phyloP scores from a whole-genome alignment of 1,284 basidiomycete species.

The Ganoderma multipileum region DNA sequence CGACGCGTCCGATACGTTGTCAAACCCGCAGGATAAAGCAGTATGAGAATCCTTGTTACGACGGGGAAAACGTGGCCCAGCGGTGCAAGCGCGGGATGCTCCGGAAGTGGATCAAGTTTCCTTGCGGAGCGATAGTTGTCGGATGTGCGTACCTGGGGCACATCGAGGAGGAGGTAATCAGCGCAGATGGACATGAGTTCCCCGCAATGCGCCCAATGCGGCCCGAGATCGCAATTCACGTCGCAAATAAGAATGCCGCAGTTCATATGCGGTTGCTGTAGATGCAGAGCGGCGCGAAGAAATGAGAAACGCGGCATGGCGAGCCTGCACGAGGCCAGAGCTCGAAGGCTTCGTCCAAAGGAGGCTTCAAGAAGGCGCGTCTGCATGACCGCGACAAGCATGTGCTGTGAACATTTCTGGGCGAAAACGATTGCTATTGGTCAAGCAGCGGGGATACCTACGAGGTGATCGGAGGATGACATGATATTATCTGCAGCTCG shows the following conservation, averaged over 20 bases:
- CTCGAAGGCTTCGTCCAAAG: conserved; percentile 18
- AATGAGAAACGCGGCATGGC: conserved; percentile 20
- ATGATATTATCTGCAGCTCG: conserved; percentile 32
- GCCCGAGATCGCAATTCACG: conserved; percentile 9
- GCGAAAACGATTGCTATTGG: conserved; percentile 26
- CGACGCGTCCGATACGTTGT: not conserved
- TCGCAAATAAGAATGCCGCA: conserved; percentile 3
- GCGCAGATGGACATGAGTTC: conserved; percentile 8
- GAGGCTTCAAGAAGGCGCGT: conserved; percentile 26
- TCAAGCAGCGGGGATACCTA: conserved; percentile 21
- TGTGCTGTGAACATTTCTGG: conserved; percentile 28
- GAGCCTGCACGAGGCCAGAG: conserved; percentile 26
- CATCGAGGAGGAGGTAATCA: not conserved
- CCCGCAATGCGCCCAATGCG: conserved; percentile 1
- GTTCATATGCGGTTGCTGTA: conserved; percentile 1
- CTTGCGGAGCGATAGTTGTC: not conserved
- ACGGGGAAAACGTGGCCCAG: not conserved
- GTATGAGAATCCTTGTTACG: not conserved
- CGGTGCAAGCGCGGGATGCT: not conserved
- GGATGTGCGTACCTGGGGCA: not conserved
- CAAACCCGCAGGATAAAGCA: not conserved
- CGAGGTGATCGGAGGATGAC: conserved; percentile 36
- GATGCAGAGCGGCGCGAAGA: conserved; percentile 5
- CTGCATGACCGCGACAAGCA: conserved; percentile 26
- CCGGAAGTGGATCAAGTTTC: not conserved